These are phyloP conservation scores for Aspergillus hiratsukae DNA, from an alignment of 2,329 filamentous ascomycete genomes.

Conservation along the genomic window DNA sequence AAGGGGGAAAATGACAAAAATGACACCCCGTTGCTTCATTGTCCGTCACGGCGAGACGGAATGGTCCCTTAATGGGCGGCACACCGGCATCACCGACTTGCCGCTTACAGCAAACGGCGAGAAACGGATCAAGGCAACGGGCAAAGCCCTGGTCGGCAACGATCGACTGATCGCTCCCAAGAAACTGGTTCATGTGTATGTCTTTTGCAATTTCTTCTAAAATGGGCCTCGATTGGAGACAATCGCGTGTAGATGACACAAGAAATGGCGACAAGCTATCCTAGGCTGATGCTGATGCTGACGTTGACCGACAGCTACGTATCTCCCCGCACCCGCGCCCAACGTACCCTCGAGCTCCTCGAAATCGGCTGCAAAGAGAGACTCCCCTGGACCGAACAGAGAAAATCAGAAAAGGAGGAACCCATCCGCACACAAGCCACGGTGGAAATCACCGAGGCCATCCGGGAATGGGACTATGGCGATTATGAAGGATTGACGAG, in stretches of 20 bases:
- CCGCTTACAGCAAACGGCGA: slow-evolving; percentile 78
- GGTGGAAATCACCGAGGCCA: slow-evolving; percentile 65
- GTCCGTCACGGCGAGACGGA: slow-evolving; percentile 91
- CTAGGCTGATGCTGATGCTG: slow-evolving; percentile 1
- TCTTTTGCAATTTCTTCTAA: slow-evolving; percentile 24
- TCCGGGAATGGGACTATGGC: slow-evolving; percentile 85
- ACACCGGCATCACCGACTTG: slow-evolving; percentile 84
- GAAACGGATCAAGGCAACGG: slow-evolving; percentile 70
- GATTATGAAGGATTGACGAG: slow-evolving; percentile 79
- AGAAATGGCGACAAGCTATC: background rate
- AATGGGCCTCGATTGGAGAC: background rate
- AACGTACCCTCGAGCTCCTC: slow-evolving; percentile 84
- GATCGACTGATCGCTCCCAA: slow-evolving; percentile 80
- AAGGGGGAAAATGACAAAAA: slow-evolving; percentile 8
- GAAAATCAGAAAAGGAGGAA: slow-evolving; percentile 29
- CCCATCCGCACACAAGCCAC: slow-evolving; percentile 52
- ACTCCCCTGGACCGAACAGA: slow-evolving; percentile 62
- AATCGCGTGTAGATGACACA: background rate
- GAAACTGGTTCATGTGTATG: slow-evolving; percentile 77
- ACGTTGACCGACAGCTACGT: slow-evolving; percentile 57
- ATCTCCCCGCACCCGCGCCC: slow-evolving; percentile 77
- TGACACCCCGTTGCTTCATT: slow-evolving; percentile 72
- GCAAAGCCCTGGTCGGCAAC: slow-evolving; percentile 74
- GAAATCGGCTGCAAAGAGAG: slow-evolving; percentile 64
- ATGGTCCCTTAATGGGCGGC: slow-evolving; percentile 82